Percentiles rank a stretch among this genome's conserved stretches.
Conservation (phyloP, 1,284 basidiomycete genomes). For the Leccinum pachyderme region DNA sequence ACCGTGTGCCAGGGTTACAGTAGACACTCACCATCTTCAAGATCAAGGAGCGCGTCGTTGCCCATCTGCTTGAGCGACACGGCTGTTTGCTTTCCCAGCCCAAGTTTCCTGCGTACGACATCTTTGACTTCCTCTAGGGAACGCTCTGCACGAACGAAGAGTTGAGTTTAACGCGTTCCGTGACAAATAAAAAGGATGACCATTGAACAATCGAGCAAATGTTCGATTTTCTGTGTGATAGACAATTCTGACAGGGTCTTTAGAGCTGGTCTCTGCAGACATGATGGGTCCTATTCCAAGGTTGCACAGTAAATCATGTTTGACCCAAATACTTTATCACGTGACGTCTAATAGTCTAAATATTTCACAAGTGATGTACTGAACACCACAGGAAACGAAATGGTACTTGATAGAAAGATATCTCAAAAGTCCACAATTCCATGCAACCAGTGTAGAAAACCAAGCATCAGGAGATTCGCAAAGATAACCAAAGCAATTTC, state of each 20-base stretch:
- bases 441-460: conserved; percentile 2
- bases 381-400: conserved; percentile 3
- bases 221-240: conserved; percentile 48
- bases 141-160: conserved; percentile 42
- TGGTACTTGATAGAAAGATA: neutral
- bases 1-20: conserved; percentile 1
- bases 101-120: conserved; percentile 60
- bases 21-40: conserved; percentile 62
- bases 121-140: conserved; percentile 56
- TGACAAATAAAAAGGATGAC: conserved; percentile 31
- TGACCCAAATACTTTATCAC: neutral
- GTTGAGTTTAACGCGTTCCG: conserved; percentile 3
- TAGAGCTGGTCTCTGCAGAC: conserved; percentile 36
- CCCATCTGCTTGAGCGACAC: conserved; percentile 58
- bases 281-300: conserved; percentile 7
- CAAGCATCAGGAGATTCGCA: conserved; percentile 1
- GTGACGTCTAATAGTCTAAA: neutral
- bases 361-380: neutral
- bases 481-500: neutral
- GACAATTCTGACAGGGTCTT: conserved; percentile 48
- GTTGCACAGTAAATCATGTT: neutral
- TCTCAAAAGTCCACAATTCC: neutral
- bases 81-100: conserved; percentile 38
- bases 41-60: conserved; percentile 52
- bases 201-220: conserved; percentile 67